Percentiles rank a stretch among this genome's conserved stretches.
Evolutionary conservation across 192 early-diverging fungal genomes (phyloP).

Genomic region (Podila epicladia): DNA sequence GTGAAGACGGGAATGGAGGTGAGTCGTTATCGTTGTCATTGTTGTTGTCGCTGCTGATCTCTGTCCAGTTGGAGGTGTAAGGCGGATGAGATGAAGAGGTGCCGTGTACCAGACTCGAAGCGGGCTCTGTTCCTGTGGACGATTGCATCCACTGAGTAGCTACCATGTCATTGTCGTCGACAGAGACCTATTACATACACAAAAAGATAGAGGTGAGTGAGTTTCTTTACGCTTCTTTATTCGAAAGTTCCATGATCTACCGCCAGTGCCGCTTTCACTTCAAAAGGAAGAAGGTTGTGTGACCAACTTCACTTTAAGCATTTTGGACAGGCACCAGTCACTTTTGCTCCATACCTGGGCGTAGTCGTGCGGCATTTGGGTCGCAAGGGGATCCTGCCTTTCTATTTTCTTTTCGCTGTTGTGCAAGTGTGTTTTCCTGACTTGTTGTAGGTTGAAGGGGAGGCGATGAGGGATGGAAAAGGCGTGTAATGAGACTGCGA

Average conservation of each 20-base stretch:
- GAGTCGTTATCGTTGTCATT: not conserved
- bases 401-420: not conserved
- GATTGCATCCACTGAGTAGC: not conserved
- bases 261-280: not conserved
- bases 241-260: too few relatives aligned
- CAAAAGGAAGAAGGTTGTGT: not conserved
- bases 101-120: not conserved
- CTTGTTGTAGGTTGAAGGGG: not conserved
- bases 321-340: not conserved
- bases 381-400: not conserved
- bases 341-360: conserved; percentile 14
- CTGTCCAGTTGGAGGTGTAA: not conserved
- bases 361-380: conserved; percentile 27
- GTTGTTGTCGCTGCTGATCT: not conserved
- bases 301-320: too few relatives aligned
- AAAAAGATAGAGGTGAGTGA: not conserved
- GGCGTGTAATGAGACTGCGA: not conserved
- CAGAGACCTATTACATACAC: conserved; percentile 1
- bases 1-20: not conserved
- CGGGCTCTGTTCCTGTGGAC: not conserved
- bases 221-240: not conserved
- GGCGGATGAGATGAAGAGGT: not conserved
- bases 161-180: not conserved
- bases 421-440: not conserved
- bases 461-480: not conserved